phyloP scores from a whole-genome alignment of 2,329 filamentous ascomycete species.

The Davidsoniella eucalypti region DNA sequence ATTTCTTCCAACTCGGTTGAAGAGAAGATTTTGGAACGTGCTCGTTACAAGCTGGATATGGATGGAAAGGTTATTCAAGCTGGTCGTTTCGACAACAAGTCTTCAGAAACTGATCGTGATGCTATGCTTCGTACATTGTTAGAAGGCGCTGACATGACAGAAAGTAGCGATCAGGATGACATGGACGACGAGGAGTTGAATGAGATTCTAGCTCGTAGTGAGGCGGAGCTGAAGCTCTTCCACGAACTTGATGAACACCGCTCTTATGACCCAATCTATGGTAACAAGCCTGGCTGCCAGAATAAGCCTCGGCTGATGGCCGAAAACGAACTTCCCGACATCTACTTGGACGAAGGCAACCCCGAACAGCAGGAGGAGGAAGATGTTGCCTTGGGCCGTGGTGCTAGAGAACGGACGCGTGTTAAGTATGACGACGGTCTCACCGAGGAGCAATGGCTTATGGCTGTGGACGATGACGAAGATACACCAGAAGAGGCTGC shows the following conservation, averaged over 20 bases:
- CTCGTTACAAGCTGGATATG: conserved; percentile 96
- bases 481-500: conserved; percentile 88
- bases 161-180: conserved; percentile 67
- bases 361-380: conserved; percentile 64
- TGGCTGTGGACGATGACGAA: conserved; percentile 93
- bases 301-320: conserved; percentile 63
- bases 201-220: conserved; percentile 76
- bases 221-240: conserved; percentile 63
- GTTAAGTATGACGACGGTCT: conserved; percentile 94
- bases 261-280: conserved; percentile 49
- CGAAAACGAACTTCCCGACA: conserved; percentile 80
- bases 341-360: conserved; percentile 78
- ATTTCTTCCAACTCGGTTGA: conserved; percentile 96
- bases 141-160: conserved; percentile 60
- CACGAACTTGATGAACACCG: conserved; percentile 71
- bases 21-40: conserved; percentile 94
- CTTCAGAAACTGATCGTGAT: conserved; percentile 93
- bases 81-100: conserved; percentile 99
- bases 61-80: conserved; percentile 99
- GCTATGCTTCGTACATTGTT: conserved; percentile 88
- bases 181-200: conserved; percentile 99
- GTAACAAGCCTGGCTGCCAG: conserved; percentile 45
- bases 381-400: conserved; percentile 63
- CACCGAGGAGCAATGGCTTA: conserved; percentile 97
- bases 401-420: conserved; percentile 83